Conservation (phyloP, 306 rosid species). For the Medicago lupulina region DNA sequence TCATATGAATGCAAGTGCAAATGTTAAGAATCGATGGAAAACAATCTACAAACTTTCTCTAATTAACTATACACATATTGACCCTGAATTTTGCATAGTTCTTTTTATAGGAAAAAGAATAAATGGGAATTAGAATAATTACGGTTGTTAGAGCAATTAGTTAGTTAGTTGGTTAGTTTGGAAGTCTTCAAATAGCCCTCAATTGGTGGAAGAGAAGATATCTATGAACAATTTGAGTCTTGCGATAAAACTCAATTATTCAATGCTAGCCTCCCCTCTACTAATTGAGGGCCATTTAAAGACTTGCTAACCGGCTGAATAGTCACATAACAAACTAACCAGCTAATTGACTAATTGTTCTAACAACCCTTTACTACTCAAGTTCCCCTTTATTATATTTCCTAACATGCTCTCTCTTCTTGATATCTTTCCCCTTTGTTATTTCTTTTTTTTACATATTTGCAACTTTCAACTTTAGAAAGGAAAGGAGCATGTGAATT, state of each 20-base stretch:
- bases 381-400: not conserved
- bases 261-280: not conserved
- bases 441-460: too few relatives aligned
- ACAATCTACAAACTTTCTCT: too few relatives aligned
- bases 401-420: not conserved
- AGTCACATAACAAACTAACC: not conserved
- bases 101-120: not conserved
- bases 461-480: too few relatives aligned
- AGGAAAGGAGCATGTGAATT: not conserved
- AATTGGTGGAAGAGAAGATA: not conserved
- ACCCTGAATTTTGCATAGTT: conserved; percentile 7
- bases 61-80: not conserved
- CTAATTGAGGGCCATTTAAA: not conserved
- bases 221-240: not conserved
- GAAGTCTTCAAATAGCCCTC: not conserved
- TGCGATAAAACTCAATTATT: not conserved
- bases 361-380: not conserved
- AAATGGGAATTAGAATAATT: not conserved
- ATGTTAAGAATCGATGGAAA: too few relatives aligned
- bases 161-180: not conserved
- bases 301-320: not conserved
- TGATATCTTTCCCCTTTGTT: not conserved
- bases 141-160: not conserved
- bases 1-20: not conserved
- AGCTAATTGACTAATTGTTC: not conserved